phyloP scores from a whole-genome alignment of 257 asterid species.

The Jasminum sambac region DNA sequence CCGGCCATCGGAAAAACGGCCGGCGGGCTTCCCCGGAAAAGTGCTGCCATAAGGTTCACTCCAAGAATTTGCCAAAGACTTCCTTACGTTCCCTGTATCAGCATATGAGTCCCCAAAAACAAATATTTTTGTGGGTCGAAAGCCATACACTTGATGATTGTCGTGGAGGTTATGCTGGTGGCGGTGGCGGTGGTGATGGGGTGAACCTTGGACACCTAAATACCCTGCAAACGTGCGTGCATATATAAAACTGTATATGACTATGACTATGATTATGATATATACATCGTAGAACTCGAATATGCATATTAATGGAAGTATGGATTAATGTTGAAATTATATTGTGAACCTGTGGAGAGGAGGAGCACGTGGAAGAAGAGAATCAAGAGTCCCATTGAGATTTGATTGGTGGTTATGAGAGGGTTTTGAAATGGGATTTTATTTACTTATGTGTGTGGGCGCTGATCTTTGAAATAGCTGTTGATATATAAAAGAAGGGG shows the following conservation, averaged over 20 bases:
- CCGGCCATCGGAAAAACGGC: slow-evolving; percentile 91
- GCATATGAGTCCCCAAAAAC: slow-evolving; percentile 96
- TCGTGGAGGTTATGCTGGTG: slow-evolving; percentile 17
- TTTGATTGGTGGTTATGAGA: neutral
- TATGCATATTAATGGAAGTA: no score
- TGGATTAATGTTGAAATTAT: no score
- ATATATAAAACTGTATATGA: neutral
- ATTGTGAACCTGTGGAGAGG: slow-evolving; percentile 41
- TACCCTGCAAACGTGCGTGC: slow-evolving; percentile 27
- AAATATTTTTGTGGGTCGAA: slow-evolving; percentile 56
- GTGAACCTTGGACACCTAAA: slow-evolving; percentile 25
- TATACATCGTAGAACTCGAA: neutral
- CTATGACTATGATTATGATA: no score
- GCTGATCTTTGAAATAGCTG: no score
- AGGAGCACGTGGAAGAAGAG: slow-evolving; percentile 34
- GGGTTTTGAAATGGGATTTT: neutral
- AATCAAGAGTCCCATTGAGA: slow-evolving; percentile 43
- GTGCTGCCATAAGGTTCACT: slow-evolving; percentile 74
- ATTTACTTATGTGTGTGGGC: neutral
- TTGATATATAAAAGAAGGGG: neutral
- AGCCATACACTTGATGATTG: slow-evolving; percentile 13
- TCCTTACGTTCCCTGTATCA: slow-evolving; percentile 77
- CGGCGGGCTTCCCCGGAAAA: slow-evolving; percentile 94
- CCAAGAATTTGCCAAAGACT: slow-evolving; percentile 65
- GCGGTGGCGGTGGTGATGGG: slow-evolving; percentile 22